A percentile compares a stretch with the other conserved stretches of the same genome.
phyloP scores from a whole-genome alignment of 768 basidiomycete species.

The Boletus edulis region DNA sequence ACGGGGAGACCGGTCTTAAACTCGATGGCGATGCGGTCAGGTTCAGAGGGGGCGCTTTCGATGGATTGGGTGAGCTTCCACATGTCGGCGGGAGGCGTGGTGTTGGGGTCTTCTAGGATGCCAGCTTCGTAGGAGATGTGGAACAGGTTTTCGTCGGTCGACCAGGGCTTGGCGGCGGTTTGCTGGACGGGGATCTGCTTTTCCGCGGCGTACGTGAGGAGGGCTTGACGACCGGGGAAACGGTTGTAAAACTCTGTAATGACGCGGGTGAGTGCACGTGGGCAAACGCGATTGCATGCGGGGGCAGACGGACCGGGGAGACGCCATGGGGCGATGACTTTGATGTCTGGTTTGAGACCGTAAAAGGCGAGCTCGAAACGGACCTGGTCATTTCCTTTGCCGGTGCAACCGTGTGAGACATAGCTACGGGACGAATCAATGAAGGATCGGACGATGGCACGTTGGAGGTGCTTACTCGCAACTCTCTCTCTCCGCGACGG shows the following conservation, averaged over 20 bases:
- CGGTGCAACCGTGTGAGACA: slow-evolving; percentile 98
- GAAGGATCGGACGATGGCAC: not conserved
- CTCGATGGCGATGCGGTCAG: slow-evolving; percentile 82
- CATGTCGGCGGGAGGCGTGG: slow-evolving; percentile 94
- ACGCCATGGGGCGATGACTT: slow-evolving; percentile 98
- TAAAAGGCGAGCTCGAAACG: slow-evolving; percentile 99
- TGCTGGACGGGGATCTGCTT: slow-evolving; percentile 92
- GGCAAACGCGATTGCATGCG: too few species aligned
- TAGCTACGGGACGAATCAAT: slow-evolving; percentile 48
- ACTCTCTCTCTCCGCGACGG: slow-evolving; percentile 81
- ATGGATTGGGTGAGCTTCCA: slow-evolving; percentile 94
- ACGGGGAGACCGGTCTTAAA: slow-evolving; percentile 86
- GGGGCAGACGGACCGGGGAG: slow-evolving; percentile 62
- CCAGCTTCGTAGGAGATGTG: slow-evolving; percentile 99
- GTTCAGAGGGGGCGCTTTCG: slow-evolving; percentile 73
- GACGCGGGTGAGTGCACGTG: not conserved
- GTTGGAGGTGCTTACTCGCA: slow-evolving; percentile 75
- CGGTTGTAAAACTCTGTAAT: slow-evolving; percentile 89
- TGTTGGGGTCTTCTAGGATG: slow-evolving; percentile 96
- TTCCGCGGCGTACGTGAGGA: slow-evolving; percentile 85
- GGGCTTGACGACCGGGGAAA: slow-evolving; percentile 92
- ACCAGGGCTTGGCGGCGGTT: slow-evolving; percentile 97
- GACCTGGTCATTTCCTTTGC: slow-evolving; percentile 99
- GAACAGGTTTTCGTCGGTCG: slow-evolving; percentile 99
- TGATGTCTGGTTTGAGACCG: slow-evolving; percentile 97